phyloP scores from a whole-genome alignment of 768 basidiomycete species.

The Serendipita vermifera region DNA sequence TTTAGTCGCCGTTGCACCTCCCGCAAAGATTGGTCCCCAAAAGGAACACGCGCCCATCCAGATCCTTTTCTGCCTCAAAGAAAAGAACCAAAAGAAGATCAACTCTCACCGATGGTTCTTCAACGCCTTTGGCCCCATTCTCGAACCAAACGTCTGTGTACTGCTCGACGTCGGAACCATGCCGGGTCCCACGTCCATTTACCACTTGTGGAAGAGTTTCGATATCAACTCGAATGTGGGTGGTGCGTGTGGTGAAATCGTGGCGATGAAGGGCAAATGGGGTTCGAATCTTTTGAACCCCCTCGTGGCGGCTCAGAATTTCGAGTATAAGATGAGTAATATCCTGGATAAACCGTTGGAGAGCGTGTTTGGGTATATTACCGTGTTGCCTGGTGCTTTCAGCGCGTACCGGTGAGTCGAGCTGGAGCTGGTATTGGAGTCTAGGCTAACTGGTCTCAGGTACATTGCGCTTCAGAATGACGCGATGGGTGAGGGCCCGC shows the following conservation, averaged over 20 bases:
- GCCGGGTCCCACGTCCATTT: slow-evolving; percentile 77
- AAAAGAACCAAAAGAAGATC: slow-evolving; percentile 94
- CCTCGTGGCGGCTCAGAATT: slow-evolving; percentile 87
- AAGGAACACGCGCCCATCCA: slow-evolving; percentile 93
- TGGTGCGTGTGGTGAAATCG: slow-evolving; percentile 96
- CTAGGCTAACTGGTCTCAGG: slow-evolving; percentile 11
- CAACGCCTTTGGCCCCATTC: slow-evolving; percentile 74
- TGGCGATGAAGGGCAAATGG: slow-evolving; percentile 79
- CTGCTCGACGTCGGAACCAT: slow-evolving; percentile 90
- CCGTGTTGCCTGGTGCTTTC: slow-evolving; percentile 28
- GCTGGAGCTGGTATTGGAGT: no score
- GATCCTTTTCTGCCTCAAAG: slow-evolving; percentile 80
- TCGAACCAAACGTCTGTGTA: slow-evolving; percentile 85
- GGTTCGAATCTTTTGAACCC: slow-evolving; percentile 77
- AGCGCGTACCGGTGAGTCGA: slow-evolving; percentile 16
- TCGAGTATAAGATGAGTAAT: slow-evolving; percentile 63
- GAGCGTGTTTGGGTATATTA: slow-evolving; percentile 29
- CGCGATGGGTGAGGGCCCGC: slow-evolving; percentile 28
- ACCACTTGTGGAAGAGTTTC: slow-evolving; percentile 91
- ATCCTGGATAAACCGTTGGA: slow-evolving; percentile 30
- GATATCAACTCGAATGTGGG: slow-evolving; percentile 85
- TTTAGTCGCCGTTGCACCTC: slow-evolving; percentile 66
- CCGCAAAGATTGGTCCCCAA: slow-evolving; percentile 50
- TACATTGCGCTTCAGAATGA: slow-evolving; percentile 32
- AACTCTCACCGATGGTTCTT: slow-evolving; percentile 97